Conservation (phyloP, 2,329 filamentous ascomycete species). For the Microsporum canis region DNA sequence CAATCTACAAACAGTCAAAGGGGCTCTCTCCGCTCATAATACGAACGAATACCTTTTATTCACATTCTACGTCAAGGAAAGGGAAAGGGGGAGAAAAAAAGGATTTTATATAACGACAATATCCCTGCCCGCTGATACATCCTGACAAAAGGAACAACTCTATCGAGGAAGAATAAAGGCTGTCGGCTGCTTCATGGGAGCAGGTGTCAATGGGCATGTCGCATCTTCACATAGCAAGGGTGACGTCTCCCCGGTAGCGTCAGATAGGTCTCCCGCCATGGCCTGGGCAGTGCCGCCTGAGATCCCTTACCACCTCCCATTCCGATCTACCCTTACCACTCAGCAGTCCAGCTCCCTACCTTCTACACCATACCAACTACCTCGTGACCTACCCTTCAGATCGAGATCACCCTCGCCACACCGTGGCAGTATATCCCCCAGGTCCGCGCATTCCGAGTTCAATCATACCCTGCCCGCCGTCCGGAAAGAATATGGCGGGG, state of each 20-base stretch:
- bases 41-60: not conserved
- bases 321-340: slow-evolving; percentile 42
- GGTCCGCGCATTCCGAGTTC: slow-evolving; percentile 81
- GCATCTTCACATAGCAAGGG: slow-evolving; percentile 28
- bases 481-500: slow-evolving; percentile 51
- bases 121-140: not conserved
- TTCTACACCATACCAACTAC: slow-evolving; percentile 82
- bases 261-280: slow-evolving; percentile 30
- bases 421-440: slow-evolving; percentile 67
- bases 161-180: not conserved
- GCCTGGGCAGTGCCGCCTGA: slow-evolving; percentile 30
- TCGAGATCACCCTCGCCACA: slow-evolving; percentile 74
- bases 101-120: not conserved
- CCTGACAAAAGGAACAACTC: not conserved
- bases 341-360: slow-evolving; percentile 82
- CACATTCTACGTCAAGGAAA: not conserved
- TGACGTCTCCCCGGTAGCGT: slow-evolving; percentile 35
- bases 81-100: not conserved
- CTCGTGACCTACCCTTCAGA: slow-evolving; percentile 63
- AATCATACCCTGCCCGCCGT: slow-evolving; percentile 61
- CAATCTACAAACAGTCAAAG: not conserved
- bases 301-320: slow-evolving; percentile 23
- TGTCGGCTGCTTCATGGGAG: slow-evolving; percentile 30
- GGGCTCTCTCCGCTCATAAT: not conserved
- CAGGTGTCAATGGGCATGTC: slow-evolving; percentile 34